These are phyloP conservation scores for Cladosporium colombiae DNA, from an alignment of 2,329 filamentous ascomycete genomes.

Conservation along the genomic window DNA sequence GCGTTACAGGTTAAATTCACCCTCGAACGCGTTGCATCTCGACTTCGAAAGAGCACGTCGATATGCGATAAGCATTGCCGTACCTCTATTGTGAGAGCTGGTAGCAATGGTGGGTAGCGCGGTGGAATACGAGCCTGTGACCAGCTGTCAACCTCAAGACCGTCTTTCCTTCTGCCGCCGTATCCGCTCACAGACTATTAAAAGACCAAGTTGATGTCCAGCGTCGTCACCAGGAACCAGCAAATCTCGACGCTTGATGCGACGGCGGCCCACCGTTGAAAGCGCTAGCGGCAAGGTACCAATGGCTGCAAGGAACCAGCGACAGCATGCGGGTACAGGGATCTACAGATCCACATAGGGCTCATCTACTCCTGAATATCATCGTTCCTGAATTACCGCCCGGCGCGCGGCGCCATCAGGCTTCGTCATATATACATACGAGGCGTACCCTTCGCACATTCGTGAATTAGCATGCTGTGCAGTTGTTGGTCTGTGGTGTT, in stretches of 20 bases:
- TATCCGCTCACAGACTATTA: slow-evolving; percentile 1
- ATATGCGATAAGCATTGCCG: neutral
- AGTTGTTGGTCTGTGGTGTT: neutral
- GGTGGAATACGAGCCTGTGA: neutral
- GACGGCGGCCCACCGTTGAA: slow-evolving; percentile 10
- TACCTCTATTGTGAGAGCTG: neutral
- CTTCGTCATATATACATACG: slow-evolving; percentile 8
- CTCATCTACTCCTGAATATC: slow-evolving; percentile 13
- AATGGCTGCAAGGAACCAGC: slow-evolving; percentile 3
- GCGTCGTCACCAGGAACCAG: slow-evolving; percentile 17
- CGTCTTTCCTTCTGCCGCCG: neutral
- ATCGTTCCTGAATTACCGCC: slow-evolving; percentile 6
- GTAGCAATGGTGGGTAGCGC: neutral
- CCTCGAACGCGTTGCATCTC: neutral
- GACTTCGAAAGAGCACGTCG: neutral
- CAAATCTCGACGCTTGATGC: slow-evolving; percentile 10
- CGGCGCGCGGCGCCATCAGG: neutral
- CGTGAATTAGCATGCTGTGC: neutral
- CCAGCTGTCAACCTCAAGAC: neutral
- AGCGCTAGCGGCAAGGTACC: slow-evolving; percentile 5
- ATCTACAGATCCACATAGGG: slow-evolving; percentile 18
- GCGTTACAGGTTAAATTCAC: slow-evolving; percentile 2
- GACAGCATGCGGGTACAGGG: slow-evolving; percentile 14
- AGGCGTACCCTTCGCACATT: neutral
- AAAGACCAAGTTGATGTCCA: neutral